phyloP scores from a whole-genome alignment of 1,284 basidiomycete genomes.

The Naganishia sp. region DNA sequence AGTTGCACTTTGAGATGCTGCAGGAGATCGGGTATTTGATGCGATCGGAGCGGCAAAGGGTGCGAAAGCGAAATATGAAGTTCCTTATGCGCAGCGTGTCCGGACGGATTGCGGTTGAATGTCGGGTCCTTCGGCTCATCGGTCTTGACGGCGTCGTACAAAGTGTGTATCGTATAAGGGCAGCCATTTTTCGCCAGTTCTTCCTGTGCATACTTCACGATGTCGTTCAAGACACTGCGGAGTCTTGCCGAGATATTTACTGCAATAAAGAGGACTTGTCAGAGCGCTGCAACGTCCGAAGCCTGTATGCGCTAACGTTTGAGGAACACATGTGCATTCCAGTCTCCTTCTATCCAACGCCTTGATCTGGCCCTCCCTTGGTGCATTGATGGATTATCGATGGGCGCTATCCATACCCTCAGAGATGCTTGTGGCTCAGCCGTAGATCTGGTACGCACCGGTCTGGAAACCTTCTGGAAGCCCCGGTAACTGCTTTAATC shows the following conservation, averaged over 20 bases:
- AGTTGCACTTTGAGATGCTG: conserved; percentile 35
- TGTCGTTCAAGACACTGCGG: conserved; percentile 32
- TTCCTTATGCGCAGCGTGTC: conserved; percentile 1
- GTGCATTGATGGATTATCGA: conserved; percentile 47
- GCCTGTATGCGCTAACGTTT: conserved; percentile 38
- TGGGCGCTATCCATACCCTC: conserved; percentile 31
- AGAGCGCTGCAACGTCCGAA: background rate
- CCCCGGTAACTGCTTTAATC: conserved; percentile 13
- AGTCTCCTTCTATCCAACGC: conserved; percentile 52
- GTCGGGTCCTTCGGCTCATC: background rate
- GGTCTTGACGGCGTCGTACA: conserved; percentile 37
- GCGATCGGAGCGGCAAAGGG: conserved; percentile 47
- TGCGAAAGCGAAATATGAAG: conserved; percentile 53
- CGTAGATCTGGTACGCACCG: background rate
- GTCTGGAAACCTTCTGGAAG: conserved; percentile 3
- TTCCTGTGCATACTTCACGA: conserved; percentile 30
- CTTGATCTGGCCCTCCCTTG: conserved; percentile 48
- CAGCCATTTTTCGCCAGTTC: background rate
- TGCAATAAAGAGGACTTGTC: conserved; percentile 7
- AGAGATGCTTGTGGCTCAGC: background rate
- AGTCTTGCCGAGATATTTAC: conserved; percentile 37
- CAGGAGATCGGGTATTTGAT: conserved; percentile 38
- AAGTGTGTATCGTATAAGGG: conserved; percentile 25
- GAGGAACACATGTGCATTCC: conserved; percentile 50
- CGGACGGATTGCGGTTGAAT: background rate